These are phyloP conservation scores for Penicillium paradoxum DNA, from an alignment of 495 filamentous ascomycete species.

Conservation along the genomic window DNA sequence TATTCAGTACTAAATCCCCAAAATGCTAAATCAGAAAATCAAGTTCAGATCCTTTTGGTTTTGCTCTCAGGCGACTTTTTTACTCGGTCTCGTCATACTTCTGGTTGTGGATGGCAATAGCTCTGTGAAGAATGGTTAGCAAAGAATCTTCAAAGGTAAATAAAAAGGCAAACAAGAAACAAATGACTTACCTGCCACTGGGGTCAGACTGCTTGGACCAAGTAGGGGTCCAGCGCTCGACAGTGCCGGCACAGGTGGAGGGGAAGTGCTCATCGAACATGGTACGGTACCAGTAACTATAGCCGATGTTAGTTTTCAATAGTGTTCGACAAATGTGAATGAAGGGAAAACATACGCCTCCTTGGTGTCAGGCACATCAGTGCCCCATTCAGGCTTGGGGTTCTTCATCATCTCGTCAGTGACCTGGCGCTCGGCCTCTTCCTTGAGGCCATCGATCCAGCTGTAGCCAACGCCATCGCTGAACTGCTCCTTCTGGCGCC, in stretches of 20 bases:
- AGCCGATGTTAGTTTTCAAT: slow-evolving; percentile 23
- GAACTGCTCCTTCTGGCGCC: slow-evolving; percentile 99
- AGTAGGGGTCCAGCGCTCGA: slow-evolving; percentile 95
- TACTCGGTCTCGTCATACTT: slow-evolving; percentile 54
- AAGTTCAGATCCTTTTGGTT: slow-evolving; percentile 11
- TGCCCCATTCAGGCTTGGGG: slow-evolving; percentile 92
- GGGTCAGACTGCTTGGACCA: slow-evolving; percentile 97
- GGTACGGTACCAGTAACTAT: slow-evolving; percentile 87
- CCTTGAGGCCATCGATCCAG: slow-evolving; percentile 97
- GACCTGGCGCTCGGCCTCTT: slow-evolving; percentile 79
- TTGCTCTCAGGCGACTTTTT: slow-evolving; percentile 10
- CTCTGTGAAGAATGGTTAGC: slow-evolving; percentile 42
- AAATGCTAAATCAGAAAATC: slow-evolving; percentile 7
- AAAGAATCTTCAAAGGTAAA: background rate
- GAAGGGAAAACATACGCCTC: slow-evolving; percentile 66
- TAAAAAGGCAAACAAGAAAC: background rate
- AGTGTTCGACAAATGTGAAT: background rate
- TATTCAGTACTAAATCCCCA: slow-evolving; percentile 6
- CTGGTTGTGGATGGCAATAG: slow-evolving; percentile 63
- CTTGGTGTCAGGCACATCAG: slow-evolving; percentile 89
- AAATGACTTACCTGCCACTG: slow-evolving; percentile 69
- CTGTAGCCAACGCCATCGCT: slow-evolving; percentile 97
- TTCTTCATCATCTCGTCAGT: slow-evolving; percentile 96
- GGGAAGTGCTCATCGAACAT: slow-evolving; percentile 99
- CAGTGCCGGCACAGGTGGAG: slow-evolving; percentile 79